Base-by-base conservation (phyloP, 306 rosid genomes). In the Lagenaria siceraria region DNA sequence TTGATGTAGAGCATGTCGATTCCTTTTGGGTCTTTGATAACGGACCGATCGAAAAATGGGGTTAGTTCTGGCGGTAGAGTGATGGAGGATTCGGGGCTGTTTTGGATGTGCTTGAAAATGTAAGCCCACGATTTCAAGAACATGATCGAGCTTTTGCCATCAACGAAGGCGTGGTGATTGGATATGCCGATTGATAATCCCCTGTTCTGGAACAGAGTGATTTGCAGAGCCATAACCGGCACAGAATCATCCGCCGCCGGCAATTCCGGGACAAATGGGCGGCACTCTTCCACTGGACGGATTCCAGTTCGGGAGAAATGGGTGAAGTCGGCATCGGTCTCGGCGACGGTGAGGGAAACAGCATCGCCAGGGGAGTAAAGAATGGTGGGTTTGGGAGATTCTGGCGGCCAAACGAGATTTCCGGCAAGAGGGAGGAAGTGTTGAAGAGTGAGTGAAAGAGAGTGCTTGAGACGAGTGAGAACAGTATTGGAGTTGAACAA, bases 71-170 rank as follows among this genome's bases (percentile, higher is more conserved):
- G 81, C 18, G 10, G 7, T 61, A 82, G 31, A 27, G 81, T 8
- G 1, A 78, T 6, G 12, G 78, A 10, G 33, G 19, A 40, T 66
- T 66, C 52, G 74, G 27, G 48, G 4, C 12, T 42, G 27, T 66
- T 66, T 38, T 12, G 33, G 1, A 43, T 14, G 5, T 22, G n/a
- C 75, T 81, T 83, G 66, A 85, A 83, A 3, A 80, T 15, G 19
- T 63, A 71, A 70, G 88, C 83, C 91, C 96, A 90, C 3, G 88
- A 83, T 51, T 88, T 87, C 51, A 90, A 22, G 78, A 90, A 90
- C 82, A 70, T 5, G 19, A 78, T 77, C 14, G 84, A 55, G 24
- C 87, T 59, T 73, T 78, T 77, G 13, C 96, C 96, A 61, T 88
- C 96, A 5, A 90, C 38, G 31, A 81, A 82, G 0, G 85, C 87